Conservation (phyloP, 164 flowering plant species). For the Buxus sempervirens region DNA sequence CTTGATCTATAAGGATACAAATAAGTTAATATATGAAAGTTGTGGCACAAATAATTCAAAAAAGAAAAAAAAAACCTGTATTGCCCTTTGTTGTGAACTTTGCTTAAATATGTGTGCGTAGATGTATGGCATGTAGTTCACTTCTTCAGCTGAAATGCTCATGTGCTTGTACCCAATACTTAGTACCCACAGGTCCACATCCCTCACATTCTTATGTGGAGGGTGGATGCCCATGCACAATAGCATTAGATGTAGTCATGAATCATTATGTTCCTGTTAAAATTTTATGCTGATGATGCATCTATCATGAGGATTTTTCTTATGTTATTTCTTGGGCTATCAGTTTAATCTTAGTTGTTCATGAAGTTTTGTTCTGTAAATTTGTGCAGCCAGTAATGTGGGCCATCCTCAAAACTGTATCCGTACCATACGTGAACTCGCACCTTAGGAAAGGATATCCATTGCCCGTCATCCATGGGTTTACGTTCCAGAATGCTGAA, state of each 20-base stretch:
- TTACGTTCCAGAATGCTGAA: conserved; percentile 60
- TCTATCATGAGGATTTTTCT: background rate
- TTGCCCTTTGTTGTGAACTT: background rate
- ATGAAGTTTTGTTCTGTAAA: background rate
- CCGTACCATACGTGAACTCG: conserved; percentile 63
- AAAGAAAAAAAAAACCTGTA: too few relatives aligned
- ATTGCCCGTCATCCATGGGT: conserved; percentile 70
- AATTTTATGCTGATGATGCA: background rate
- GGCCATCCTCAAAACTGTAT: conserved; percentile 59
- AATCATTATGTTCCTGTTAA: background rate
- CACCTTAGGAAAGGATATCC: conserved; percentile 68
- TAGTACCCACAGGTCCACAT: background rate
- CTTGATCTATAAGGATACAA: too few relatives aligned
- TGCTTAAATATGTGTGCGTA: too few relatives aligned
- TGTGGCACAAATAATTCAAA: too few relatives aligned
- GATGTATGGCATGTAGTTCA: background rate
- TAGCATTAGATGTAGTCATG: background rate
- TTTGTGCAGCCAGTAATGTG: conserved; percentile 66
- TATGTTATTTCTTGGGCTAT: background rate
- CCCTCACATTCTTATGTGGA: background rate
- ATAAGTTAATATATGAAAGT: too few relatives aligned
- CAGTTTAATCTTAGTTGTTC: background rate
- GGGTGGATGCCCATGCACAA: background rate
- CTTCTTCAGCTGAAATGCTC: background rate
- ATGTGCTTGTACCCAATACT: background rate